Percentiles rank a stretch among this genome's conserved stretches.
These are phyloP conservation scores for Metschnikowia vanudenii DNA, from an alignment of 805 yeast genomes.

Conservation along the genomic window DNA sequence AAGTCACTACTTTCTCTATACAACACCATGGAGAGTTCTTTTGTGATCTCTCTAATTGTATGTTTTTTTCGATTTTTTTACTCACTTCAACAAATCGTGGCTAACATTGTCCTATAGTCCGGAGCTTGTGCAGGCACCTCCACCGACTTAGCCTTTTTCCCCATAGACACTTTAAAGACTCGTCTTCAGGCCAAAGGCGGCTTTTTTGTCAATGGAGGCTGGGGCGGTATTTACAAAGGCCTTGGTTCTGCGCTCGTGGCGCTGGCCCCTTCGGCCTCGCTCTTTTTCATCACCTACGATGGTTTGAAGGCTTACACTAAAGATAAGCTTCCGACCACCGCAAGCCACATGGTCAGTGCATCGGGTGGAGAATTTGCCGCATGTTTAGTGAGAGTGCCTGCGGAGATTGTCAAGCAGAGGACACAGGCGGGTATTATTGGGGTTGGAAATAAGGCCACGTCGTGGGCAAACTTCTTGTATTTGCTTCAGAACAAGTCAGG, in stretches of 20 bases:
- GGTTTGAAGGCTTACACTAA: constrained; percentile 52
- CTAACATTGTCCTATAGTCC: constrained; percentile 38
- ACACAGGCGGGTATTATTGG: constrained; percentile 60
- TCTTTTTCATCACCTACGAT: constrained; percentile 73
- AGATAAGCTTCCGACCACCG: constrained; percentile 28
- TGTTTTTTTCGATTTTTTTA: constrained; percentile 14
- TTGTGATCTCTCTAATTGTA: constrained; percentile 35
- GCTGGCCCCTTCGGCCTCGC: constrained; percentile 72
- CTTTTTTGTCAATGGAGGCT: constrained; percentile 89
- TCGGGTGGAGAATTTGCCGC: constrained; percentile 91
- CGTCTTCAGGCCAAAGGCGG: constrained; percentile 95
- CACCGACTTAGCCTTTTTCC: constrained; percentile 91
- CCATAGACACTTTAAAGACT: constrained; percentile 93
- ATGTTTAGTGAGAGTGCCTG: constrained; percentile 92
- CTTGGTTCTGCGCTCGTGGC: constrained; percentile 92
- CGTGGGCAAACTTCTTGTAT: constrained; percentile 64
- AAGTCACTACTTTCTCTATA: neutral
- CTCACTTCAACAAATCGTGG: neutral
- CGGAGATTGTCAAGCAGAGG: constrained; percentile 93
- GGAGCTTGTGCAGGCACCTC: constrained; percentile 98
- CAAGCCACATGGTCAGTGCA: constrained; percentile 83
- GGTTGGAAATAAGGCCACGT: constrained; percentile 45
- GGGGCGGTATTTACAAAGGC: constrained; percentile 87
- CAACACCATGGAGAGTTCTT: constrained; percentile 28
- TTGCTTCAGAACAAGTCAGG: constrained; percentile 65